Evolutionary conservation across 331 rosid genomes (phyloP).

Genomic region (Rhamnella rubrinervis): DNA sequence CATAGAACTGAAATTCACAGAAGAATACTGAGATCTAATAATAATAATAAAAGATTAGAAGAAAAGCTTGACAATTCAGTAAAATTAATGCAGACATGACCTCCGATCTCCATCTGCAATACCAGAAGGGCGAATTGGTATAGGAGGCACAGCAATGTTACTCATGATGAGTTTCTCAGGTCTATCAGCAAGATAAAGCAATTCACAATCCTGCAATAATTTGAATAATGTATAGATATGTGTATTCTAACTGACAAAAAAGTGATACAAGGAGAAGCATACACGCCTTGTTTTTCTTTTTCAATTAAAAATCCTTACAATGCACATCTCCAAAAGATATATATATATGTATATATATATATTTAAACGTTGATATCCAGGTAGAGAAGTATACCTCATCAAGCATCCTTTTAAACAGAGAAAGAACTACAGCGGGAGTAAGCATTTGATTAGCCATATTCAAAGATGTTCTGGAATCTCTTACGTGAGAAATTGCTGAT

Average conservation of each 20-base stretch:
- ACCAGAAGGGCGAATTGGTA: slow-evolving; percentile 89
- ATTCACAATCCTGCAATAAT: slow-evolving; percentile 71
- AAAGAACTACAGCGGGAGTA: slow-evolving; percentile 48
- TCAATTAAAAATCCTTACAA: no score
- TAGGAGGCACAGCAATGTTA: slow-evolving; percentile 81
- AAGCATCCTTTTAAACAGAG: slow-evolving; percentile 64
- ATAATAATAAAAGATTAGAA: not conserved
- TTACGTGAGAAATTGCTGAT: slow-evolving; percentile 53
- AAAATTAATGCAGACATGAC: slow-evolving; percentile 36
- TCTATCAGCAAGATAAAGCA: slow-evolving; percentile 69
- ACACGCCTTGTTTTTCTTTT: no score
- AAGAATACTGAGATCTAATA: not conserved
- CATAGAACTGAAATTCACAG: not conserved
- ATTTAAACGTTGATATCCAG: not conserved
- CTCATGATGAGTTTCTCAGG: slow-evolving; percentile 77
- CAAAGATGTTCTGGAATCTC: slow-evolving; percentile 41
- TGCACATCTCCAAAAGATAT: no score
- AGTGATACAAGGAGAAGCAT: slow-evolving; percentile 15
- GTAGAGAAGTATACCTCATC: slow-evolving; percentile 55
- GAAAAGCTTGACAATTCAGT: not conserved
- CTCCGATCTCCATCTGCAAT: slow-evolving; percentile 73
- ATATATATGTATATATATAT: no score
- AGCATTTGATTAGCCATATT: slow-evolving; percentile 40
- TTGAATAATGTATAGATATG: slow-evolving; percentile 15
- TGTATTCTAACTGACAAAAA: slow-evolving; percentile 17